phyloP scores from a whole-genome alignment of 1,139 yeast genomes.

The Wickerhamomyces sp. region DNA sequence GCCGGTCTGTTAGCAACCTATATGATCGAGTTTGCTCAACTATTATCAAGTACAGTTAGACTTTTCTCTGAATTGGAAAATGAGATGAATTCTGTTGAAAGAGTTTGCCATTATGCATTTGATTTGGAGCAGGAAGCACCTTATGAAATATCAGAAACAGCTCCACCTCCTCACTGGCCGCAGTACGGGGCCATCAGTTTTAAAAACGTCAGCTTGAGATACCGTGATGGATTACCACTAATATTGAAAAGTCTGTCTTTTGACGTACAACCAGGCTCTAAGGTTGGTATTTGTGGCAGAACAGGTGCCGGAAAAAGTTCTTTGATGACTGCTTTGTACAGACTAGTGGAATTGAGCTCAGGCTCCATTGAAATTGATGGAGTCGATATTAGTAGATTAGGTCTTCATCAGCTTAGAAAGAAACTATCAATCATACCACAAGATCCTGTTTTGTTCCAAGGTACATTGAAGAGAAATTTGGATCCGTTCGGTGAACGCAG shows the following conservation, averaged over 20 bases:
- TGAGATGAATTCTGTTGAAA: conserved; percentile 83
- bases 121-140: conserved; percentile 64
- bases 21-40: conserved; percentile 50
- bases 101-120: conserved; percentile 67
- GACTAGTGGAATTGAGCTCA: conserved; percentile 38
- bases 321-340: conserved; percentile 48
- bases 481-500: conserved; percentile 46
- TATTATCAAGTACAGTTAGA: conserved; percentile 46
- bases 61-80: conserved; percentile 70
- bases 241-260: conserved; percentile 53
- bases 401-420: conserved; percentile 39
- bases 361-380: conserved; percentile 47
- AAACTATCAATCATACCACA: conserved; percentile 54
- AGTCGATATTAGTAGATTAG: conserved; percentile 41
- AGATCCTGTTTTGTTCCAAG: conserved; percentile 53
- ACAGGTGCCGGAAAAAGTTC: conserved; percentile 62
- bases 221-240: conserved; percentile 71
- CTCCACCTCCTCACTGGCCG: conserved; percentile 64
- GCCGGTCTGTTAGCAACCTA: conserved; percentile 72
- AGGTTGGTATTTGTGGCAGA: conserved; percentile 55
- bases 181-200: conserved; percentile 51
- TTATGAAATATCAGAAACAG: conserved; percentile 45
- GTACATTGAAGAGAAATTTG: conserved; percentile 44
- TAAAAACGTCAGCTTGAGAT: conserved; percentile 55
- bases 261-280: conserved; percentile 29